Conservation (phyloP, 2,329 filamentous ascomycete genomes). For the Geosmithia putterillii region DNA sequence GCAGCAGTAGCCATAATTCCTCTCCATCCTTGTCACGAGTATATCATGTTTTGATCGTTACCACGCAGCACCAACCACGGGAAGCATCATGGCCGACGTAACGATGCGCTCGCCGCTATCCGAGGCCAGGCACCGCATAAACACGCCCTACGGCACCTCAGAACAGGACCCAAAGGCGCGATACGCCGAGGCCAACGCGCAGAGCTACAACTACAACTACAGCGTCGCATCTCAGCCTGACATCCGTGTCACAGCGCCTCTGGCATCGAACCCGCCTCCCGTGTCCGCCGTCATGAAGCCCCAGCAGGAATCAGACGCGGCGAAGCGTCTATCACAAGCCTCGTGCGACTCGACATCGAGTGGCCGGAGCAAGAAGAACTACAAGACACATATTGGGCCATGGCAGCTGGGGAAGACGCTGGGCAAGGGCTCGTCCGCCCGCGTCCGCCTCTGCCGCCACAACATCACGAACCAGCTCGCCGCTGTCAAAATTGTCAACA, state of each 20-base stretch:
- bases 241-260: neutral
- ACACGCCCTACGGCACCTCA: constrained; percentile 19
- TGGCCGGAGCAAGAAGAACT: constrained; percentile 25
- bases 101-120: constrained; percentile 27
- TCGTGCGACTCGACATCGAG: constrained; percentile 28
- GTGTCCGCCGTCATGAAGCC: constrained; percentile 12
- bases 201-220: neutral
- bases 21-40: neutral
- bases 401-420: constrained; percentile 88
- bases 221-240: neutral
- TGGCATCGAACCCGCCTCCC: constrained; percentile 8
- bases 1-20: too few species aligned
- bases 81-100: constrained; percentile 16
- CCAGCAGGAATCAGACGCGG: constrained; percentile 17
- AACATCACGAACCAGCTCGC: constrained; percentile 65
- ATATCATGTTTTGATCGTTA: neutral
- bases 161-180: constrained; percentile 8
- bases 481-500: constrained; percentile 91
- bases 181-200: neutral
- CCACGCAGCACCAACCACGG: neutral
- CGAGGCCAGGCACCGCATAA: constrained; percentile 35
- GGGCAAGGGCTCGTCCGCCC: constrained; percentile 79
- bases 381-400: constrained; percentile 74
- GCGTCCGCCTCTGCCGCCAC: constrained; percentile 78
- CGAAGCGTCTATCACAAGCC: constrained; percentile 24